Conservation (phyloP, 148 eudicot genomes). For the Heliamphora exappendiculata region DNA sequence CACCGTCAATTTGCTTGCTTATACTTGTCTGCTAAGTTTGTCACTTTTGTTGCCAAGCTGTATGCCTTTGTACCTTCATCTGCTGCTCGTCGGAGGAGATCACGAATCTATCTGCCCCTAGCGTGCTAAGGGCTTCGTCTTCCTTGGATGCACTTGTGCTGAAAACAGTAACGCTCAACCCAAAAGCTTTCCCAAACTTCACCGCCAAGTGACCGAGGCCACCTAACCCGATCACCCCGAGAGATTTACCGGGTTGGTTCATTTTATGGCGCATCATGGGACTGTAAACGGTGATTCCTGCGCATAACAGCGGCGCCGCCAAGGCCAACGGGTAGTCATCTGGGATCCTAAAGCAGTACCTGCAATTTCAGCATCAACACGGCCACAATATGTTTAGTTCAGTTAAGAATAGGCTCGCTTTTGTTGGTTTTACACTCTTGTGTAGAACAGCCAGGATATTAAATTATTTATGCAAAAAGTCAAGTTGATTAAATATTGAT, state of each 20-base stretch:
- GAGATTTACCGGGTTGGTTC: slow-evolving; percentile 32
- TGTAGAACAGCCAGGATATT: too few relatives aligned
- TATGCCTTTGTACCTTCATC: slow-evolving; percentile 18
- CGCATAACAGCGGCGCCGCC: slow-evolving; percentile 49
- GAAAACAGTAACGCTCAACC: slow-evolving; percentile 41
- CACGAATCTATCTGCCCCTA: slow-evolving; percentile 33
- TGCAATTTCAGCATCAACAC: not conserved
- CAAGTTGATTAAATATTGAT: too few relatives aligned
- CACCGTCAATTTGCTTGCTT: not conserved
- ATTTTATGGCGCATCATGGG: slow-evolving; percentile 33
- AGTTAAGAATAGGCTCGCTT: too few relatives aligned
- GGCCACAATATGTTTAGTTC: not conserved
- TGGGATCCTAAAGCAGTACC: slow-evolving; percentile 34
- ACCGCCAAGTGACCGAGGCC: slow-evolving; percentile 54
- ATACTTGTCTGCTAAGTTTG: not conserved
- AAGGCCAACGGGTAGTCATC: slow-evolving; percentile 22
- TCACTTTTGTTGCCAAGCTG: not conserved
- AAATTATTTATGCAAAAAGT: too few relatives aligned
- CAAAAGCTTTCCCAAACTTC: slow-evolving; percentile 47
- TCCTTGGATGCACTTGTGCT: slow-evolving; percentile 39
- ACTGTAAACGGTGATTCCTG: slow-evolving; percentile 43
- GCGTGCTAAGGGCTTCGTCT: slow-evolving; percentile 32
- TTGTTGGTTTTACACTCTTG: too few relatives aligned
- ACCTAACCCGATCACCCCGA: slow-evolving; percentile 45
- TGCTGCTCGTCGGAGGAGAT: slow-evolving; percentile 26